These are phyloP conservation scores for Scheffersomyces ergatensis DNA, from an alignment of 805 yeast genomes.

Conservation along the genomic window DNA sequence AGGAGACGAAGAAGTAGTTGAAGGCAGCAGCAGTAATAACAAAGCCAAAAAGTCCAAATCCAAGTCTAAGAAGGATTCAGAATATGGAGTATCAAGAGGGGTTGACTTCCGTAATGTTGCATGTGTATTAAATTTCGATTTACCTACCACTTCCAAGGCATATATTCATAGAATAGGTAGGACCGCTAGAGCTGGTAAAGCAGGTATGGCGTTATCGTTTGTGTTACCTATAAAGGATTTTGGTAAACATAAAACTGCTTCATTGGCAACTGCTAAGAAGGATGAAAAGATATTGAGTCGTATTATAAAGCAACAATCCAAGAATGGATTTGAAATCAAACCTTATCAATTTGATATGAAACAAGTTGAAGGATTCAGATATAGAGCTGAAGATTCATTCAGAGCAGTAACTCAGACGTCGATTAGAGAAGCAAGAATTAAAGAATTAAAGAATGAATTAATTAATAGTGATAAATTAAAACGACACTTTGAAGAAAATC, in stretches of 20 bases:
- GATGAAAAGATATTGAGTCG: constrained; percentile 85
- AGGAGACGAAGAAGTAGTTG: constrained; percentile 12
- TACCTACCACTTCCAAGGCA: constrained; percentile 85
- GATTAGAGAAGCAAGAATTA: constrained; percentile 88
- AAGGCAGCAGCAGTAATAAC: constrained; percentile 16
- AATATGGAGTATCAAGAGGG: constrained; percentile 95
- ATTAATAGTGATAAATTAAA: constrained; percentile 85
- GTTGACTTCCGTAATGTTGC: constrained; percentile 96
- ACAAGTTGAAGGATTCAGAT: constrained; percentile 93
- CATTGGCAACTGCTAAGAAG: constrained; percentile 63
- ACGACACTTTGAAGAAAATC: constrained; percentile 95
- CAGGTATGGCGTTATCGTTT: constrained; percentile 93
- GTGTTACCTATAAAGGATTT: constrained; percentile 79
- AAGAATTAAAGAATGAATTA: constrained; percentile 83
- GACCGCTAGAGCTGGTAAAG: constrained; percentile 95
- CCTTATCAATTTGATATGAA: constrained; percentile 90
- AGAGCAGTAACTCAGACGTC: constrained; percentile 89
- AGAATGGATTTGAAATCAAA: constrained; percentile 67
- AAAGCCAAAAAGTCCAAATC: constrained; percentile 29
- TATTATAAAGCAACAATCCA: constrained; percentile 72
- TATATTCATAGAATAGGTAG: constrained; percentile 94
- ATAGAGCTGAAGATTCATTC: constrained; percentile 95
- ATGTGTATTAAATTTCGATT: constrained; percentile 91
- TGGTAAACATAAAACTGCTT: constrained; percentile 85
- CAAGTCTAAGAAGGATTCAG: constrained; percentile 53